These are phyloP conservation scores for Aureobasidium namibiae DNA, from an alignment of 2,329 filamentous ascomycete genomes.

Conservation along the genomic window DNA sequence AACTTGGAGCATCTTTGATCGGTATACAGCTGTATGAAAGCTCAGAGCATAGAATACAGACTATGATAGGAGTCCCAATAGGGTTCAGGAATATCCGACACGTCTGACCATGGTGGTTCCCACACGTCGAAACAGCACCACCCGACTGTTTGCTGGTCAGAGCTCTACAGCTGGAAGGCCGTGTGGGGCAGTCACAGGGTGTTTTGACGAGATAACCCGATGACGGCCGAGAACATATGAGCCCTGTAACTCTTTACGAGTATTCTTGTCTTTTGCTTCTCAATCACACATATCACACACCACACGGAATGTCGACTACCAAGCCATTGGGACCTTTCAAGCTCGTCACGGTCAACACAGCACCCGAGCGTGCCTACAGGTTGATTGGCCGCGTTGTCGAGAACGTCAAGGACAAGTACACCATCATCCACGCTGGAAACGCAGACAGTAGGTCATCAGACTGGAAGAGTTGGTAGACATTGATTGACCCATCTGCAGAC, in stretches of 20 bases:
- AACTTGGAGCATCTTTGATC: background rate
- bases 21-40: background rate
- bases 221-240: background rate
- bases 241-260: background rate
- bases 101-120: background rate
- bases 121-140: background rate
- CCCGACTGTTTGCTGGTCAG: slow-evolving; percentile 4
- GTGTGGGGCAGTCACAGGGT: slow-evolving; percentile 10
- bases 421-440: slow-evolving; percentile 55
- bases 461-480: background rate
- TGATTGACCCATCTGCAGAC: slow-evolving; percentile 24
- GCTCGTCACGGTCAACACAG: slow-evolving; percentile 61
- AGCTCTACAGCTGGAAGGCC: background rate
- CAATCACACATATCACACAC: background rate
- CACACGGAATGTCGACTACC: slow-evolving; percentile 6
- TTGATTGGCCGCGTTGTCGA: slow-evolving; percentile 55
- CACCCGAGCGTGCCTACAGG: slow-evolving; percentile 54
- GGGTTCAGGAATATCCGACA: background rate
- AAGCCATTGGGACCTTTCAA: slow-evolving; percentile 45
- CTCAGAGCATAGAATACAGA: background rate
- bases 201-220: slow-evolving; percentile 4
- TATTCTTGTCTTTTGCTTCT: background rate
- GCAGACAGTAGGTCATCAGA: slow-evolving; percentile 42
- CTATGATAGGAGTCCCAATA: background rate
- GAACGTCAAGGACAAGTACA: slow-evolving; percentile 54